Evolutionary conservation across 2,329 filamentous ascomycete species (phyloP).

Genomic region (Camillea tinctor): DNA sequence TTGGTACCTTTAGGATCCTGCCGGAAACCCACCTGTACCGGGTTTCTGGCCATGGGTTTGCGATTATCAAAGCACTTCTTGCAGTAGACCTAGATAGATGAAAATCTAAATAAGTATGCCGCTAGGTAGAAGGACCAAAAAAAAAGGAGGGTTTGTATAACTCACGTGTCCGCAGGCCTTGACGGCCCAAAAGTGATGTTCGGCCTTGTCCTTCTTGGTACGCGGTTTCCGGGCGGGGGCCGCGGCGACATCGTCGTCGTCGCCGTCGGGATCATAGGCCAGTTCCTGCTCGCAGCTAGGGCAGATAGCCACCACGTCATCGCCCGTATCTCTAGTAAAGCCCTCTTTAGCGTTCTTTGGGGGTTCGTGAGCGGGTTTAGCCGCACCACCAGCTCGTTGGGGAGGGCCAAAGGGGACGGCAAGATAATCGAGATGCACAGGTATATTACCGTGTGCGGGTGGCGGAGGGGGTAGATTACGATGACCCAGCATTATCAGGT

Average conservation of each 20-base stretch:
- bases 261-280: slow-evolving; percentile 60
- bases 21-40: slow-evolving; percentile 38
- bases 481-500: slow-evolving; percentile 26
- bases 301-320: slow-evolving; percentile 75
- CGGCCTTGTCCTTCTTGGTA: slow-evolving; percentile 54
- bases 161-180: slow-evolving; percentile 89
- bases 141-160: slow-evolving; percentile 5
- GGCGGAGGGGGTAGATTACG: slow-evolving; percentile 14
- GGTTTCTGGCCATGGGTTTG: slow-evolving; percentile 37
- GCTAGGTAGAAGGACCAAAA: neutral
- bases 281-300: slow-evolving; percentile 85
- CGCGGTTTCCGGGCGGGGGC: slow-evolving; percentile 39
- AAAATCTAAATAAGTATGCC: neutral
- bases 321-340: slow-evolving; percentile 74
- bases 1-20: slow-evolving; percentile 28
- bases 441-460: slow-evolving; percentile 4
- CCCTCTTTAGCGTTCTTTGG: slow-evolving; percentile 68
- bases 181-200: slow-evolving; percentile 89
- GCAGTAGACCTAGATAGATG: slow-evolving; percentile 56
- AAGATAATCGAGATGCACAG: slow-evolving; percentile 28
- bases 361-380: slow-evolving; percentile 57
- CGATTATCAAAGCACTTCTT: slow-evolving; percentile 60
- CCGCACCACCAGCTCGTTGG: slow-evolving; percentile 4
- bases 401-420: slow-evolving; percentile 19
- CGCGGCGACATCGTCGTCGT: slow-evolving; percentile 35